A percentile compares a stretch with the other conserved stretches of the same genome.
These are phyloP conservation scores for Camelina hispida DNA, from an alignment of 345 rosid species.

Conservation along the genomic window DNA sequence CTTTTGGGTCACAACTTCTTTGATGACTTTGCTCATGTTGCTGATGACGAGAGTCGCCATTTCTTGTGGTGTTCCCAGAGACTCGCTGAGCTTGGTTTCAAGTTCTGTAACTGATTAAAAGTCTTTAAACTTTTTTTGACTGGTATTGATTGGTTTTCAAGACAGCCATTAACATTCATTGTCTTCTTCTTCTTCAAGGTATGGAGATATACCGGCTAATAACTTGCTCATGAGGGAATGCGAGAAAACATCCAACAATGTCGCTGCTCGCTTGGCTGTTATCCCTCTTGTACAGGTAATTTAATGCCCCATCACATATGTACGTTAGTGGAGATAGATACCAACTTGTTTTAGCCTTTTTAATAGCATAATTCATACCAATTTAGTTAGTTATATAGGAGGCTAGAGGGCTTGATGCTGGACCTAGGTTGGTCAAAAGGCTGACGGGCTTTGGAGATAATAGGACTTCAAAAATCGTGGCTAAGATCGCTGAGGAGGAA, in stretches of 20 bases:
- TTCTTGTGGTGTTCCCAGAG: constrained; percentile 94
- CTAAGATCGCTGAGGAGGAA: constrained; percentile 86
- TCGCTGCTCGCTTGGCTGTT: constrained; percentile 84
- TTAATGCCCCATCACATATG: not conserved
- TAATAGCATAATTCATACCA: constrained; percentile 6
- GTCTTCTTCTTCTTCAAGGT: constrained; percentile 48
- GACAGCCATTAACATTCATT: not conserved
- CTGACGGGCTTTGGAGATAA: constrained; percentile 84
- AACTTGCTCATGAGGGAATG: constrained; percentile 90
- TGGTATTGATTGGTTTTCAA: not conserved
- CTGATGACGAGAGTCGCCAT: constrained; percentile 97
- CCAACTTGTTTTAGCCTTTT: not conserved
- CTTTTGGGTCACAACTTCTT: constrained; percentile 74
- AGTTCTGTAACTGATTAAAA: constrained; percentile 49
- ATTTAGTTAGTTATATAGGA: constrained; percentile 53
- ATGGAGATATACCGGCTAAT: constrained; percentile 97
- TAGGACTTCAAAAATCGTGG: constrained; percentile 75
- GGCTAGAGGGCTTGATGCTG: constrained; percentile 98
- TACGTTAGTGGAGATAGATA: not conserved
- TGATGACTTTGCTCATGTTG: constrained; percentile 94
- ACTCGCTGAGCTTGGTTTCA: constrained; percentile 89
- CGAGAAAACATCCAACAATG: constrained; percentile 73
- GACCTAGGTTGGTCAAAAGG: constrained; percentile 87
- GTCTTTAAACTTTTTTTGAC: constrained; percentile 26
- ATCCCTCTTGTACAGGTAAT: constrained; percentile 45